Base-by-base conservation (phyloP, 2,329 filamentous ascomycete genomes). In the Cytospora piceicola region DNA sequence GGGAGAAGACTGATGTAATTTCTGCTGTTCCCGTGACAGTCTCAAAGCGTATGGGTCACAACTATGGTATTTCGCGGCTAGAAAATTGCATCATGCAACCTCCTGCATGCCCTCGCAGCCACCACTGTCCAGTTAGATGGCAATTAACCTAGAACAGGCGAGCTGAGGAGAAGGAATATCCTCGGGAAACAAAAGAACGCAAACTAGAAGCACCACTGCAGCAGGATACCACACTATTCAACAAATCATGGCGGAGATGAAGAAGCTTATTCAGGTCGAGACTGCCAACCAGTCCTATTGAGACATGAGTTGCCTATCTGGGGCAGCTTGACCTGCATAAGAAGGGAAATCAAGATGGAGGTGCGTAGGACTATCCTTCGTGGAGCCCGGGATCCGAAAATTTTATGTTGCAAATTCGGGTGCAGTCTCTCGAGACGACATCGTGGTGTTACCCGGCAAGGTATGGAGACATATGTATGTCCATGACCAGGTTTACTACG, bases 221-320 rank as follows among this genome's bases (percentile, higher is more conserved):
- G 59, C 2, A n/a, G 59, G 32, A 42, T 3, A 55, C 14, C 30
- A 29, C 27, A 39, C 27, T 24, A 15, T 42, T 52, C 30, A 46
- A 6, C 30, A 12, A 32, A 22, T 55, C 27, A 42, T 24, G 30
- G 8, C 17, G 36, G 24, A 62, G 29, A 24, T 62, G 17, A 22
- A 29, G 36, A 29, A 29, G 27, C 36, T 36, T 17, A 12, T n/a
- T 30, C 20, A 34, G 3, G 24, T 8, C 36, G 32, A 54, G 34
- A 34, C 3, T 9, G 17, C 6, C 39, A 6, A 9, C 17, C 15
- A 9, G 39, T 12, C 9, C 27, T 9, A 12, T 42, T 15, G 3
- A 17, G 5, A 55, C 46, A 15, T 42, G 32, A 62, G 24, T 62
- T 62, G 52, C 60, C 60, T 56, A 2, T 62, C 56, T 5, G 27